These are phyloP conservation scores for Pterocarpus macrocarpus DNA, from an alignment of 306 rosid genomes.

Conservation along the genomic window DNA sequence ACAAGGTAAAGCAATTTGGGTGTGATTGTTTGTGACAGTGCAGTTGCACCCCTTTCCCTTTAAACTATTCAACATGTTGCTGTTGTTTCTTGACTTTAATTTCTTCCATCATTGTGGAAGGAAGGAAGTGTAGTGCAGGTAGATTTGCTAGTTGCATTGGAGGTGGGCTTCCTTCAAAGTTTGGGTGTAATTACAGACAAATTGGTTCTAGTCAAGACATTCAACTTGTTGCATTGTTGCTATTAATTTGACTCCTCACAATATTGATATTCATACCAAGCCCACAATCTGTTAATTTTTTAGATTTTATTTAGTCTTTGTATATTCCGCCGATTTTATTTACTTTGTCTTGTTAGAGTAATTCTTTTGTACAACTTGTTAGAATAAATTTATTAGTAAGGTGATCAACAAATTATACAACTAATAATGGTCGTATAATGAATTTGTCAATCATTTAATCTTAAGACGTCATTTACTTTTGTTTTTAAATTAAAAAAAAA, in stretches of 20 bases:
- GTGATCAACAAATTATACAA: background rate
- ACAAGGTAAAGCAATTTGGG: background rate
- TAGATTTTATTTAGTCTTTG: background rate
- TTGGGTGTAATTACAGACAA: background rate
- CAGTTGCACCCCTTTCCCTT: background rate
- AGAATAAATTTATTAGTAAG: background rate
- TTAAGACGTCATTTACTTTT: no score
- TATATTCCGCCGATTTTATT: background rate
- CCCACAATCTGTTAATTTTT: background rate
- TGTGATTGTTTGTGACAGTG: constrained; percentile 1
- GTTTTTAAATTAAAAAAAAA: no score
- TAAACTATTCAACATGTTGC: background rate
- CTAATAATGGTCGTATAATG: no score
- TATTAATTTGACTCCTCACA: background rate
- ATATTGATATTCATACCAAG: background rate
- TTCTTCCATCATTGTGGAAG: constrained; percentile 27
- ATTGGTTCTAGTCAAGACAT: background rate
- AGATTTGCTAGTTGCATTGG: background rate
- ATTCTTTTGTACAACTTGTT: background rate
- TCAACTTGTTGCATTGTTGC: background rate
- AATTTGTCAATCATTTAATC: no score
- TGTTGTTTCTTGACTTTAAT: background rate
- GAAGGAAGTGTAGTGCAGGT: background rate
- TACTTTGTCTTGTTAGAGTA: background rate
- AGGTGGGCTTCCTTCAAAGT: background rate